phyloP scores from a whole-genome alignment of 2,329 filamentous ascomycete genomes.

The Phialophora expanda region DNA sequence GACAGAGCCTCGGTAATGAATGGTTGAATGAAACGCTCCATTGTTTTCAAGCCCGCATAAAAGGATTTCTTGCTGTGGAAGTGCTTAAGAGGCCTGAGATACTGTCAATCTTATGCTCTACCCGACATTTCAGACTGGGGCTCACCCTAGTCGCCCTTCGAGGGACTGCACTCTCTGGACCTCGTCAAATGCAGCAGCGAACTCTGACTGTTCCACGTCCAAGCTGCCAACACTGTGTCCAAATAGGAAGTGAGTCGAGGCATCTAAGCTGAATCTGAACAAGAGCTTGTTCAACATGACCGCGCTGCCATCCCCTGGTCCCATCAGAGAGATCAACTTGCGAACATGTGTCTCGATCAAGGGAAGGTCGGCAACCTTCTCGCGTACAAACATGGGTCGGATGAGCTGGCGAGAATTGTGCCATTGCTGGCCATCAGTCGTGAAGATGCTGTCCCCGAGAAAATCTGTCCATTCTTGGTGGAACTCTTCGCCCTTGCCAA shows the following conservation, averaged over 20 bases:
- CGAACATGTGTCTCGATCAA: conserved; percentile 82
- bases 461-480: conserved; percentile 77
- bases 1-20: conserved; percentile 77
- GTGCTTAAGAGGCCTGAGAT: conserved; percentile 61
- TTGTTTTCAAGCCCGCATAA: conserved; percentile 65
- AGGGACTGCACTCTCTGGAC: conserved; percentile 76
- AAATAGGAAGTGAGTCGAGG: conserved; percentile 83
- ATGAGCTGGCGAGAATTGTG: conserved; percentile 82
- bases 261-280: conserved; percentile 82
- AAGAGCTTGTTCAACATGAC: conserved; percentile 78
- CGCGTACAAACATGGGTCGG: conserved; percentile 83
- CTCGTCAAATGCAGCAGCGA: conserved; percentile 81
- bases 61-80: conserved; percentile 70
- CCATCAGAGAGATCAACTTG: conserved; percentile 71
- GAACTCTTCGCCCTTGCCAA: conserved; percentile 74
- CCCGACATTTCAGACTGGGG: conserved; percentile 7
- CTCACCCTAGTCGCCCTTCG: conserved; percentile 66
- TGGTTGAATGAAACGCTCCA: conserved; percentile 76
- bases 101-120: background rate
- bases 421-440: conserved; percentile 80
- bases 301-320: conserved; percentile 49
- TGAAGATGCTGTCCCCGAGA: conserved; percentile 82
- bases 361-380: conserved; percentile 80
- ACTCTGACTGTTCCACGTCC: conserved; percentile 67
- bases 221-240: conserved; percentile 72